These are phyloP conservation scores for Hyphodiscus sp. DNA, from an alignment of 2,329 filamentous ascomycete genomes.

Conservation along the genomic window DNA sequence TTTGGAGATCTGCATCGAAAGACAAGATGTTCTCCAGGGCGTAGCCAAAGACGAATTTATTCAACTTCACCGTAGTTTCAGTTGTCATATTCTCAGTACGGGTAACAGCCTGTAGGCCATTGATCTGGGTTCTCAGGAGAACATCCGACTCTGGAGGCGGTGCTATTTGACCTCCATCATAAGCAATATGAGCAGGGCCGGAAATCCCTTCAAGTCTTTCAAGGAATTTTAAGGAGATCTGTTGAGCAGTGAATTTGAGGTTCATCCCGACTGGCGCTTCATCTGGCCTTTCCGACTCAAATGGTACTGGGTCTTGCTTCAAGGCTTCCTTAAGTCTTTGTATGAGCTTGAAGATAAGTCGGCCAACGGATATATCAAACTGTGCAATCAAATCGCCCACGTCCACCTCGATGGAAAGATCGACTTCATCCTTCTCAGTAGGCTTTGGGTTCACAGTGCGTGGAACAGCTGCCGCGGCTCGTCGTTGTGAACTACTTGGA, in stretches of 20 bases:
- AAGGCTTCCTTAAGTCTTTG: constrained; percentile 21
- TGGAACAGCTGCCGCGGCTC: background rate
- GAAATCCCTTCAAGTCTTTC: constrained; percentile 27
- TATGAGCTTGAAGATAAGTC: constrained; percentile 27
- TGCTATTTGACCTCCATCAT: constrained; percentile 1
- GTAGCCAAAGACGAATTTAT: constrained; percentile 58
- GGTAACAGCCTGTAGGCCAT: constrained; percentile 23
- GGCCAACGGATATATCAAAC: constrained; percentile 31
- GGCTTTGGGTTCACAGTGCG: background rate
- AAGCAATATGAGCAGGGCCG: constrained; percentile 3
- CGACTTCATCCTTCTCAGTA: background rate
- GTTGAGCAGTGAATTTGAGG: constrained; percentile 20
- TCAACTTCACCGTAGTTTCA: constrained; percentile 32
- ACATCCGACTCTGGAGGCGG: constrained; percentile 19
- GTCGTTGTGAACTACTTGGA: constrained; percentile 1
- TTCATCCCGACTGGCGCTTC: constrained; percentile 5
- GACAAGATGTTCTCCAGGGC: constrained; percentile 55
- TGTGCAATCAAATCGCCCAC: constrained; percentile 24
- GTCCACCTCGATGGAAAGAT: constrained; percentile 24
- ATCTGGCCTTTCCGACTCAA: constrained; percentile 4
- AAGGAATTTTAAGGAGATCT: constrained; percentile 27
- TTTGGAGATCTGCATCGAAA: constrained; percentile 51
- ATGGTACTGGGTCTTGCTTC: constrained; percentile 8
- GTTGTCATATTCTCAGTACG: constrained; percentile 11
- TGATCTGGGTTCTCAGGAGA: constrained; percentile 24